Base-by-base conservation (phyloP, 805 yeast species). In the Pichia sporocuriosa region DNA sequence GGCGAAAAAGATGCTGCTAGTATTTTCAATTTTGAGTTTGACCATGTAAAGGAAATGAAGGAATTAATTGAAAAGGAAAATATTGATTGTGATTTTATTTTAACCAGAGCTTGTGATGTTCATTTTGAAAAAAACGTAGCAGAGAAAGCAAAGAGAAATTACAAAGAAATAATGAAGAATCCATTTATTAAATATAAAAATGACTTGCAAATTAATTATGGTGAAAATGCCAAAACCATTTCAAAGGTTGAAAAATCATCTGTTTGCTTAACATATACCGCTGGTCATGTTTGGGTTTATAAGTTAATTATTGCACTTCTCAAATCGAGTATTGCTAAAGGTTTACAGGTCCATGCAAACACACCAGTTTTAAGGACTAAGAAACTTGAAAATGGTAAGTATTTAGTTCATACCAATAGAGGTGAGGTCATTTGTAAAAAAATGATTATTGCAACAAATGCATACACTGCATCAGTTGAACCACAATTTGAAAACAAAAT, bases 231-330 rank as follows among this genome's bases (percentile, higher is more conserved):
- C 5, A 52, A 45, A 37, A 37, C 49, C 6, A 44, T 59, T 22
- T 53, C 63, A 6, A 62, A 67, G 28, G 56, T 53, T 27, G 56
- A 49, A 12, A 45, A 50, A 7, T 55, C 63, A 19, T 45, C 52
- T 12, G 61, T 65, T 13, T 62, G 65, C 16, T 41, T 68, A 23
- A 55, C 62, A 1, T 62, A 59, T 43, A 67, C 72, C 4, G 73
- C 73, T 4, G 68, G 70, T 6, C 64, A 67, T 5, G 52, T 70
- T 36, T 69, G 73, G 63, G 72, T 75, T 3, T 67, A 71, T 51
- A 65, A 65, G 46, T 51, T 72, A 3, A 58, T 68, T 34, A 53
- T 57, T 4, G 52, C 56, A 1, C 38, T 71, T 2, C 47, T 70
- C 36, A 57, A 58, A 45, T 49, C 48, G 16, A 48, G 58, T 21